A percentile compares a stretch with the other conserved stretches of the same genome.
phyloP scores from a whole-genome alignment of 1,284 basidiomycete genomes.

The Tausonia pullulans region DNA sequence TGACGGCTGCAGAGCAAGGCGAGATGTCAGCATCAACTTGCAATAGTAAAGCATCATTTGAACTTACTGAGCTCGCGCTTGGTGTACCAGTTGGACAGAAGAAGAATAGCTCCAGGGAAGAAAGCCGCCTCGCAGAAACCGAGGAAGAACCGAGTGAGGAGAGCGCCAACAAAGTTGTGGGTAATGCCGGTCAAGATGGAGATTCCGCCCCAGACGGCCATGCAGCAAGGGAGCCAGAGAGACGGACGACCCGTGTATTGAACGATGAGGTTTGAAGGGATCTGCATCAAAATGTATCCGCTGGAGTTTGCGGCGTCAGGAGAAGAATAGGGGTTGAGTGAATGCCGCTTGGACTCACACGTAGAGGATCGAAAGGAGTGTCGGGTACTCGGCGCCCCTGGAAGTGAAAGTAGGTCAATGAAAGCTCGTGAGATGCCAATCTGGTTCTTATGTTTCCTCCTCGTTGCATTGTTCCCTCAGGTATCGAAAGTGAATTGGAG shows the following conservation, averaged over 20 bases:
- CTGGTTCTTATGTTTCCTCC: no score
- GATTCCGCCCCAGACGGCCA: slow-evolving; percentile 55
- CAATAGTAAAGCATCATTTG: no score
- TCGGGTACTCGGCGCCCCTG: slow-evolving; percentile 21
- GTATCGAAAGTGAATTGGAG: no score
- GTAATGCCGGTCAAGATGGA: slow-evolving; percentile 53
- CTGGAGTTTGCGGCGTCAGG: no score
- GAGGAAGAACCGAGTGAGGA: slow-evolving; percentile 64
- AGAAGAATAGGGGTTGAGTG: no score
- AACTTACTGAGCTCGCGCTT: slow-evolving; percentile 24
- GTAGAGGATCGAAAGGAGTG: slow-evolving; percentile 17
- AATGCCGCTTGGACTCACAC: slow-evolving; percentile 2
- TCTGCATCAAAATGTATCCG: not conserved
- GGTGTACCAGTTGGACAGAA: slow-evolving; percentile 50
- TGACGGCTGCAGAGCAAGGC: slow-evolving; percentile 31
- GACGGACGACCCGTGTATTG: slow-evolving; percentile 59
- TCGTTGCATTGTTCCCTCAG: no score
- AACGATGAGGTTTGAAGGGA: slow-evolving; percentile 19
- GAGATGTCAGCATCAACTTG: no score
- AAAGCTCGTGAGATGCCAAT: no score
- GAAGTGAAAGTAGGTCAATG: no score
- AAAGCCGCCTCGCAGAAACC: slow-evolving; percentile 46
- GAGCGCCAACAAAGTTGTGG: slow-evolving; percentile 51
- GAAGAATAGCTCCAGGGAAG: slow-evolving; percentile 49
- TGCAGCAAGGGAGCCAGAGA: slow-evolving; percentile 56